A percentile compares a stretch with the other conserved stretches of the same genome.
These are phyloP conservation scores for Astrocystis sublimbata DNA, from an alignment of 495 filamentous ascomycete genomes.

Conservation along the genomic window DNA sequence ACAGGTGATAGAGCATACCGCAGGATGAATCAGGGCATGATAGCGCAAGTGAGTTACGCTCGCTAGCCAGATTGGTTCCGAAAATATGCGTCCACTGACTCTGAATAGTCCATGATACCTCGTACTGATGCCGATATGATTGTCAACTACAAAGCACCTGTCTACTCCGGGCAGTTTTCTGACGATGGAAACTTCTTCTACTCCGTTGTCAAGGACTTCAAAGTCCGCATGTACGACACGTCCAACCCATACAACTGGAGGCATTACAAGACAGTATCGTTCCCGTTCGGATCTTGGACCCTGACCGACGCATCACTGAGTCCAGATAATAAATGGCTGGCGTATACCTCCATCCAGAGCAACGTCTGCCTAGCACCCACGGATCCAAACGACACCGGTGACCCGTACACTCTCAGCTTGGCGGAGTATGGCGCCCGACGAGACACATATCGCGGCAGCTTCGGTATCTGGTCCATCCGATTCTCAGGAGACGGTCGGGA, in stretches of 20 bases:
- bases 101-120: constrained; percentile 60
- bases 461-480: constrained; percentile 82
- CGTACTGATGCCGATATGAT: constrained; percentile 79
- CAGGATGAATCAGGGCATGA: constrained; percentile 58
- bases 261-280: constrained; percentile 89
- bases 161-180: constrained; percentile 95
- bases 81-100: not conserved
- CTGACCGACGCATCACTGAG: constrained; percentile 92
- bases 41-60: constrained; percentile 57
- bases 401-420: constrained; percentile 76
- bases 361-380: constrained; percentile 84
- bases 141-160: constrained; percentile 79
- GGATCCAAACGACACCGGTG: constrained; percentile 74
- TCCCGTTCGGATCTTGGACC: constrained; percentile 89
- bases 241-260: constrained; percentile 94
- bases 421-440: constrained; percentile 46
- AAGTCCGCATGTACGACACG: constrained; percentile 95
- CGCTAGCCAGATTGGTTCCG: not conserved
- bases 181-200: constrained; percentile 98
- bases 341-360: constrained; percentile 81
- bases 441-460: constrained; percentile 41
- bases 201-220: constrained; percentile 89
- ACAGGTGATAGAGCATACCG: constrained; percentile 53
- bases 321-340: constrained; percentile 88
- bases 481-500: constrained; percentile 93